Evolutionary conservation across 106 monocot genomes (phyloP).

Genomic region (Dendrobium catenatum): DNA sequence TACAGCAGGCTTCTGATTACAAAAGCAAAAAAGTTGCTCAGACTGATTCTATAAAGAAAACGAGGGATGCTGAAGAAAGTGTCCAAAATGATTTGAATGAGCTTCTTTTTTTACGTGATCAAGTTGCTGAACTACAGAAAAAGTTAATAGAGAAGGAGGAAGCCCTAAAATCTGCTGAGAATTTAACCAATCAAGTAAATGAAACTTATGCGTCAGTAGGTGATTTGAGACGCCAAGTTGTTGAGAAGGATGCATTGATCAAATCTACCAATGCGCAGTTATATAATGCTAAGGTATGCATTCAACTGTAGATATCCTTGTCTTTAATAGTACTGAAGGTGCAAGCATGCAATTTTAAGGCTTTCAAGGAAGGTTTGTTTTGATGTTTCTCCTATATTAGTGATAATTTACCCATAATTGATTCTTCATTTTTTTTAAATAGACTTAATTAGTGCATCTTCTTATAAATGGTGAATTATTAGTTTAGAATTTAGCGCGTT

Average conservation of each 20-base stretch:
- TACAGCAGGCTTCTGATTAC: conserved; percentile 22
- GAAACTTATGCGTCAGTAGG: conserved; percentile 27
- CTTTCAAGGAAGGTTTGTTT: conserved; percentile 3
- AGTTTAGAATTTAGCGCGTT: not conserved
- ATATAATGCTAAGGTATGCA: conserved; percentile 67
- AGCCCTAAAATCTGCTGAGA: conserved; percentile 55
- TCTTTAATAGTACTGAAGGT: conserved; percentile 9
- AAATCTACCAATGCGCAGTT: conserved; percentile 61
- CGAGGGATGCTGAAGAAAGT: conserved; percentile 31
- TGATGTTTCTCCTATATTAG: not conserved
- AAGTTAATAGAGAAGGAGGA: conserved; percentile 74
- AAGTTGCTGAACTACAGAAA: conserved; percentile 53
- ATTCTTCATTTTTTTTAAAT: not conserved
- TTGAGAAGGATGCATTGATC: conserved; percentile 63
- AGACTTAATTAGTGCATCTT: not conserved
- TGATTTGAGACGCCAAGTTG: conserved; percentile 40
- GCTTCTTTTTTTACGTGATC: conserved; percentile 41
- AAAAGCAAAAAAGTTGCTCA: conserved; percentile 24
- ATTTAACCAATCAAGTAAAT: conserved; percentile 41
- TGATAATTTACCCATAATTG: not conserved
- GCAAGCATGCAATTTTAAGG: conserved; percentile 19
- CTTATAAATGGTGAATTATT: not conserved
- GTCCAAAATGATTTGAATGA: conserved; percentile 44
- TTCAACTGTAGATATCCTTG: not conserved
- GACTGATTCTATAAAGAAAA: conserved; percentile 32